Percentiles rank a stretch among this genome's conserved stretches.
phyloP scores from a whole-genome alignment of 768 basidiomycete species.

The Kwoniella mangroviensis region DNA sequence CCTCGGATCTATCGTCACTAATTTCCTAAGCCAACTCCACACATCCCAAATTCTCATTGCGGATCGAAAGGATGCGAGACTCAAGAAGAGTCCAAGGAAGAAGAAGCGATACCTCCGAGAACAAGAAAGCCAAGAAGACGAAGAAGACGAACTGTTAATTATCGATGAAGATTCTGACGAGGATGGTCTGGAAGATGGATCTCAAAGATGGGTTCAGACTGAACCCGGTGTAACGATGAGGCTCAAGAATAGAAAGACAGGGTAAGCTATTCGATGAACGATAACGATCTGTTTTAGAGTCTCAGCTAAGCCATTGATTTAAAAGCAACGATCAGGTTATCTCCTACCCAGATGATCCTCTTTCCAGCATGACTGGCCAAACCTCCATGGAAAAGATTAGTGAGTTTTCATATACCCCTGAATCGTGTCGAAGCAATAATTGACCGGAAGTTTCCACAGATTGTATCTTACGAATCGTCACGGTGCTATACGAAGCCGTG shows the following conservation, averaged over 20 bases:
- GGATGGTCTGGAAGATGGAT: background rate
- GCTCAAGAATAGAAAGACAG: slow-evolving; percentile 41
- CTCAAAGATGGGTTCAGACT: background rate
- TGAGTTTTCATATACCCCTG: background rate
- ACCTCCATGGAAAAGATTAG: slow-evolving; percentile 27
- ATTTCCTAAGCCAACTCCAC: slow-evolving; percentile 9
- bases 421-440: too few species aligned
- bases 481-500: slow-evolving; percentile 44
- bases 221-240: slow-evolving; percentile 24
- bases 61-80: background rate
- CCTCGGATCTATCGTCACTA: slow-evolving; percentile 6
- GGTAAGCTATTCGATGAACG: slow-evolving; percentile 22
- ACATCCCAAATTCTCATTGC: background rate
- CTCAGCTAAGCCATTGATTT: too few species aligned
- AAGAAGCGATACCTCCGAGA: background rate
- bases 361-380: background rate
- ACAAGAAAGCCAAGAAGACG: slow-evolving; percentile 1
- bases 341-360: slow-evolving; percentile 40
- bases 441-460: slow-evolving; percentile 1
- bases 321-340: slow-evolving; percentile 31
- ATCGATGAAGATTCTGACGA: background rate
- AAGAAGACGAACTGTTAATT: background rate
- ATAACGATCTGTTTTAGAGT: too few species aligned
- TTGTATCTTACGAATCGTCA: slow-evolving; percentile 30
- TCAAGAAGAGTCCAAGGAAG: slow-evolving; percentile 1